A percentile compares a stretch with the other conserved stretches of the same genome.
These are phyloP conservation scores for Ascodesmis nigricans DNA, from an alignment of 495 filamentous ascomycete species.

Conservation along the genomic window DNA sequence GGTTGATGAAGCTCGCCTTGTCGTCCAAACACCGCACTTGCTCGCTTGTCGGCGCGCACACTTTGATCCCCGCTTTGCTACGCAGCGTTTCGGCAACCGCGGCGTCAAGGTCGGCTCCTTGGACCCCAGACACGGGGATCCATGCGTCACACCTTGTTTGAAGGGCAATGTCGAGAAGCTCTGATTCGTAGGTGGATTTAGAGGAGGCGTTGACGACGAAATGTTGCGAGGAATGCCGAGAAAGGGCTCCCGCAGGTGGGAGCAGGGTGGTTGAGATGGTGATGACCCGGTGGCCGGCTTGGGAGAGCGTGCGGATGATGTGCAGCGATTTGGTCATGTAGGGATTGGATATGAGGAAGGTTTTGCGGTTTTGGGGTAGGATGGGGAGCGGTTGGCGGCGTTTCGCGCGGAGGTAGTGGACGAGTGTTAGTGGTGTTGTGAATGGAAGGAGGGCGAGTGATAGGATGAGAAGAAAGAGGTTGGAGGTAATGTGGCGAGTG, in stretches of 20 bases:
- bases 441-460: slow-evolving; percentile 35
- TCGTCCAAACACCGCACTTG: slow-evolving; percentile 33
- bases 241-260: slow-evolving; percentile 25
- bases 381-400: slow-evolving; percentile 10
- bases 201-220: slow-evolving; percentile 26
- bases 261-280: slow-evolving; percentile 28
- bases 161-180: slow-evolving; percentile 35
- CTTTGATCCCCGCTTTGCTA: background rate
- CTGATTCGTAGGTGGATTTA: slow-evolving; percentile 7
- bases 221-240: slow-evolving; percentile 29
- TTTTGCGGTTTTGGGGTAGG: slow-evolving; percentile 23
- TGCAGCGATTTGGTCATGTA: slow-evolving; percentile 43
- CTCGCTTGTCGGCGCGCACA: background rate
- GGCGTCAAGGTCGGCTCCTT: too few relatives aligned
- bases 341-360: slow-evolving; percentile 50
- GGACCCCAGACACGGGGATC: slow-evolving; percentile 48
- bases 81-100: background rate
- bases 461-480: too few relatives aligned
- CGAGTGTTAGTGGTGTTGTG: slow-evolving; percentile 30
- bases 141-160: slow-evolving; percentile 45
- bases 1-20: slow-evolving; percentile 36
- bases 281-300: slow-evolving; percentile 45
- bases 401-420: slow-evolving; percentile 23
- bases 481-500: too few relatives aligned
- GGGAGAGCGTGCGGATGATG: slow-evolving; percentile 43